Base-by-base conservation (phyloP, 208 protist species). In the Acanthamoeba royreba region DNA sequence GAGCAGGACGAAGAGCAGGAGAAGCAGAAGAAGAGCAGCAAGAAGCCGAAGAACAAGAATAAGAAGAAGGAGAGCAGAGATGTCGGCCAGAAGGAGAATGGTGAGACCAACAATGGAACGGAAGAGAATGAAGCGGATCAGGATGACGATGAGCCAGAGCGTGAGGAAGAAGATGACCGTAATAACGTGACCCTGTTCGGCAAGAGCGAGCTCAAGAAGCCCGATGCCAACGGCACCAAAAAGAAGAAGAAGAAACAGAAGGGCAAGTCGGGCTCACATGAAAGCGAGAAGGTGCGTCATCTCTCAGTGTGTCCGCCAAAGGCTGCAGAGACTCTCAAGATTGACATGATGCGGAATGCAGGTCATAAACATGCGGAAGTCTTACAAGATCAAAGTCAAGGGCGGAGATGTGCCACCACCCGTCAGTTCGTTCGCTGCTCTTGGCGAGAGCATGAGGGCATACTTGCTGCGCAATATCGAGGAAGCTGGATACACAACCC, bases 401-500 rank as follows among this genome's bases (percentile, higher is more conserved):
- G 74, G 74, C 43, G 74, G 74, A 3, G 74, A 85, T 25, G 74
- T 85, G 74, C 74, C 74, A 31, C 42, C 38, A 45, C 74, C 74
- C n/a, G 38, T 85, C 43, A 46, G n/a, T 4, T 15, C 74, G 3
- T 85, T 85, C n/a, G 74, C 19, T 2, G 74, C 46, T 38, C 74
- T 85, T 5, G 43, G 13, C 42, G 15, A 4, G 2, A 85, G 45
- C 74, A 85, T 85, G 74, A 38, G 74, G 4, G 74, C 74, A 2
- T 85, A 85, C 25, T 45, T 85, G 74, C 19, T 46, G 45, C 74
- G 74, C 43, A 85, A 85, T 31, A 28, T 85, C 25, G 43, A 55
- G 38, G 98, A 98, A 52, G 86, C 43, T 2, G 79, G 89, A 94
- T 31, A 99, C 94, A 97, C 94, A 45, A 85, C 97, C 35, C 99